Evolutionary conservation across 2,329 filamentous ascomycete species (phyloP).

Genomic region (Periglandula ipomoeae): DNA sequence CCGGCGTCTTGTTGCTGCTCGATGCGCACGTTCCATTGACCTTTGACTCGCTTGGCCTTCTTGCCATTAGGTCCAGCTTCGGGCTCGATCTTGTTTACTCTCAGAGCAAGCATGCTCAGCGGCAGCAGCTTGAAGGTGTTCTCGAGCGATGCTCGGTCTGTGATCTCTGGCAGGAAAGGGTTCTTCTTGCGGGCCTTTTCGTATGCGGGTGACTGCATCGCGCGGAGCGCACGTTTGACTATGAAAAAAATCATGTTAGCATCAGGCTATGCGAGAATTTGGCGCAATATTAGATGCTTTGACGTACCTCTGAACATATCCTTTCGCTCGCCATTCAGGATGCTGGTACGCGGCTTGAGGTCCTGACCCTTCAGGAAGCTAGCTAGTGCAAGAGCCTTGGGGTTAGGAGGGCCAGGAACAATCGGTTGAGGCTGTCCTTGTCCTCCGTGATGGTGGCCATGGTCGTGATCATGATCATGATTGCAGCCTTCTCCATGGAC

Average conservation of each 20-base stretch:
- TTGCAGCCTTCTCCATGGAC: constrained; percentile 15
- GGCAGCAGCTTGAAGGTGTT: constrained; percentile 93
- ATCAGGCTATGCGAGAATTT: background rate
- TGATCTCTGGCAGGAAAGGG: constrained; percentile 77
- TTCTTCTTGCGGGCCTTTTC: constrained; percentile 85
- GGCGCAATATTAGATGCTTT: background rate
- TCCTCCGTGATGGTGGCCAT: constrained; percentile 15
- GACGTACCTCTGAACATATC: constrained; percentile 93
- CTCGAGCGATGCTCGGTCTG: constrained; percentile 78
- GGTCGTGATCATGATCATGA: constrained; percentile 20
- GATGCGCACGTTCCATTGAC: constrained; percentile 90
- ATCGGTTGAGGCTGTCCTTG: constrained; percentile 57
- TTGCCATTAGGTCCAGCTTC: constrained; percentile 56
- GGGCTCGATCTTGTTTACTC: constrained; percentile 67
- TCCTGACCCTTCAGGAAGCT: constrained; percentile 78
- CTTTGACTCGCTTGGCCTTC: constrained; percentile 83
- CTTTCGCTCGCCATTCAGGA: constrained; percentile 91
- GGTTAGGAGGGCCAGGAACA: constrained; percentile 72
- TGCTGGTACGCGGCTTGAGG: constrained; percentile 81
- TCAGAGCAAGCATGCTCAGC: constrained; percentile 84
- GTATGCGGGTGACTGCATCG: constrained; percentile 81
- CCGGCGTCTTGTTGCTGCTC: constrained; percentile 88
- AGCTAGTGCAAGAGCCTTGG: constrained; percentile 79
- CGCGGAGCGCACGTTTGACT: constrained; percentile 95
- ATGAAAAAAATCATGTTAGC: constrained; percentile 4